phyloP scores from a whole-genome alignment of 2,329 filamentous ascomycete genomes.

The Tolypocladium tundrense region DNA sequence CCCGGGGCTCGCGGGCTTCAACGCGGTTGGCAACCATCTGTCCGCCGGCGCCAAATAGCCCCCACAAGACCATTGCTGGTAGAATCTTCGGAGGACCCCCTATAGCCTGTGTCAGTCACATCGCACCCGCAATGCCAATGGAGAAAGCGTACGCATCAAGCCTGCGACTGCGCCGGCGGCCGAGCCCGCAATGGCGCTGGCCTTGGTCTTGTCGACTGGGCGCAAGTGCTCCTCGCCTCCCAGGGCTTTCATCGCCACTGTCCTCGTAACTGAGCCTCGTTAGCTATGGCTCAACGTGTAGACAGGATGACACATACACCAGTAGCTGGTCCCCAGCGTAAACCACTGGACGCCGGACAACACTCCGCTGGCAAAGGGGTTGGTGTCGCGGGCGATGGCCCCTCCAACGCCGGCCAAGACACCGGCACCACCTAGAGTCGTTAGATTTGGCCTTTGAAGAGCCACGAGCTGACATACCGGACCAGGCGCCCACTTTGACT shows the following conservation, averaged over 20 bases:
- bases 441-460: conserved; percentile 5
- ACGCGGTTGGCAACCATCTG: conserved; percentile 26
- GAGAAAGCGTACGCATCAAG: conserved; percentile 36
- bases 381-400: conserved; percentile 60
- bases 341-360: conserved; percentile 74
- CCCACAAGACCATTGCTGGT: conserved; percentile 39
- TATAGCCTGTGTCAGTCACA: conserved; percentile 15
- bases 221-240: conserved; percentile 43
- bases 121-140: not conserved
- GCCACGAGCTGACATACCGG: conserved; percentile 31
- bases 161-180: conserved; percentile 54
- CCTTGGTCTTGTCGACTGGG: conserved; percentile 49
- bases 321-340: conserved; percentile 65
- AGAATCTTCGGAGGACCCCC: conserved; percentile 43
- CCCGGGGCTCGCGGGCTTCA: conserved; percentile 12
- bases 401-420: conserved; percentile 55
- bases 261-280: conserved; percentile 33
- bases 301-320: conserved; percentile 40
- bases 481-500: conserved; percentile 47
- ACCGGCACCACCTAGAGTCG: conserved; percentile 44
- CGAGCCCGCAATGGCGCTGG: conserved; percentile 61
- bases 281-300: conserved; percentile 1
- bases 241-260: conserved; percentile 34
- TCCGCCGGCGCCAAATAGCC: conserved; percentile 28
- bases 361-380: conserved; percentile 60